phyloP scores from a whole-genome alignment of 2,329 filamentous ascomycete genomes.

The Dothideomycetes sp. region DNA sequence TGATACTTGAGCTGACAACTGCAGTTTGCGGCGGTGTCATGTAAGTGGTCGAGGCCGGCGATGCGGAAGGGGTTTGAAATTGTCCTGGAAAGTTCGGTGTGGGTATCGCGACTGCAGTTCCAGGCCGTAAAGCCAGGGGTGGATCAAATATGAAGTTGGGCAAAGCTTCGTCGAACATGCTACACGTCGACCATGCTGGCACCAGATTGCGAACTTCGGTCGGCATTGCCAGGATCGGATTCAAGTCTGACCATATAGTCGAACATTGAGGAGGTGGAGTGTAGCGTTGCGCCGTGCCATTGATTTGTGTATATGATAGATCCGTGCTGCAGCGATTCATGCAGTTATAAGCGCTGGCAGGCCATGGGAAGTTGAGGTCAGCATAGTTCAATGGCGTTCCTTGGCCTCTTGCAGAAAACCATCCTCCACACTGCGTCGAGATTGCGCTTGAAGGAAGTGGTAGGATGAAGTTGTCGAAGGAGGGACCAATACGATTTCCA shows the following conservation, averaged over 20 bases:
- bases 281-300: neutral
- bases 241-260: slow-evolving; percentile 19
- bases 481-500: slow-evolving; percentile 16
- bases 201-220: slow-evolving; percentile 15
- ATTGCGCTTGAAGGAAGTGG: slow-evolving; percentile 18
- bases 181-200: slow-evolving; percentile 16
- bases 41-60: too few species aligned
- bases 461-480: slow-evolving; percentile 20
- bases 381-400: slow-evolving; percentile 18
- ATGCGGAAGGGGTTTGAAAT: too few species aligned
- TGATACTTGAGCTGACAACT: too few species aligned
- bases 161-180: slow-evolving; percentile 15
- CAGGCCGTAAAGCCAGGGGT: slow-evolving; percentile 17
- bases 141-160: slow-evolving; percentile 19
- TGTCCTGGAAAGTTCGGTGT: too few species aligned
- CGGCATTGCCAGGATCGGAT: slow-evolving; percentile 18
- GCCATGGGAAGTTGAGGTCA: slow-evolving; percentile 21
- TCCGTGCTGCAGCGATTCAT: slow-evolving; percentile 13
- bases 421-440: slow-evolving; percentile 19
- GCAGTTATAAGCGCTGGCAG: slow-evolving; percentile 20
- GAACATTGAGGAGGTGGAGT: slow-evolving; percentile 14
- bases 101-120: slow-evolving; percentile 1
- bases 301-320: neutral
- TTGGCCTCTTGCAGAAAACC: slow-evolving; percentile 2
- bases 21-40: too few species aligned